Conservation (phyloP, 805 yeast genomes). For the Spathaspora girioi region DNA sequence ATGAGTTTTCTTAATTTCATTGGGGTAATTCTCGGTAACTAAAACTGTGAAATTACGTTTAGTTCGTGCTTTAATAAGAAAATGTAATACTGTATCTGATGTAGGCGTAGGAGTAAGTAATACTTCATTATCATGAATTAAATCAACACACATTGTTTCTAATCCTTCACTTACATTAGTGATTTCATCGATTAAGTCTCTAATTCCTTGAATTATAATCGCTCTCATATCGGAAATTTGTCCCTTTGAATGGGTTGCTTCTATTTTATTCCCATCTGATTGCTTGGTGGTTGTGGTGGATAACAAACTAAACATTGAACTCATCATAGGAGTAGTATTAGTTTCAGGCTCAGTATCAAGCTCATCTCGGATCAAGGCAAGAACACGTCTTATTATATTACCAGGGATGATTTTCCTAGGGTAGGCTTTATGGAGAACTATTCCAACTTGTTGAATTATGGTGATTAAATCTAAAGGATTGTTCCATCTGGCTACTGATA, state of each 20-base stretch:
- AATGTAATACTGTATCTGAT: conserved; percentile 83
- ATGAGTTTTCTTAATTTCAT: conserved; percentile 74
- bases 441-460: conserved; percentile 73
- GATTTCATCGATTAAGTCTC: conserved; percentile 89
- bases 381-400: conserved; percentile 83
- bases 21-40: conserved; percentile 91
- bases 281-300: conserved; percentile 45
- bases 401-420: conserved; percentile 90
- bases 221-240: conserved; percentile 70
- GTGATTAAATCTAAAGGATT: conserved; percentile 62
- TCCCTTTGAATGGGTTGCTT: conserved; percentile 30
- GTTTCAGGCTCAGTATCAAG: conserved; percentile 46
- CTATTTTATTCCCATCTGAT: no score
- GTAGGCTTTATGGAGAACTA: conserved; percentile 67
- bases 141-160: conserved; percentile 84
- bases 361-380: conserved; percentile 86
- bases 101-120: conserved; percentile 92
- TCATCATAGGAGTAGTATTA: conserved; percentile 50
- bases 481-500: conserved; percentile 87
- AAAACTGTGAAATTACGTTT: conserved; percentile 90
- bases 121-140: conserved; percentile 89
- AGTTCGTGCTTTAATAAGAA: conserved; percentile 78
- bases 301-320: conserved; percentile 83
- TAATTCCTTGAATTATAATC: conserved; percentile 84
- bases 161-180: conserved; percentile 86